Evolutionary conservation across 257 asterid species (phyloP).

Genomic region (Nicotiana undulata): DNA sequence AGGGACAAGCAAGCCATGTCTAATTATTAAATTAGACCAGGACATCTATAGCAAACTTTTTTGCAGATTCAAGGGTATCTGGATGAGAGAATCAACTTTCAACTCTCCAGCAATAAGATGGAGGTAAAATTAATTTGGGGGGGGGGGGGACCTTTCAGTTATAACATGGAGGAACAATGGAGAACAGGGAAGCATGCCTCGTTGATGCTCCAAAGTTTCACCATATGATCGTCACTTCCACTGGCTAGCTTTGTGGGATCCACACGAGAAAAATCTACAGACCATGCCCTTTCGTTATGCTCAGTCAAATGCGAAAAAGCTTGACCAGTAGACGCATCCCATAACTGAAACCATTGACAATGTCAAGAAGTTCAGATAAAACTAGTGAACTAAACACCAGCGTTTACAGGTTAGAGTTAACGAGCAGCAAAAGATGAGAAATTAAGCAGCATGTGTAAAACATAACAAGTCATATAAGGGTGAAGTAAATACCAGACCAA

Average conservation of each 20-base stretch:
- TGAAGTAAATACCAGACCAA: not conserved
- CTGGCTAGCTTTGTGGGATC: slow-evolving; percentile 82
- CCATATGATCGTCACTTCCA: slow-evolving; percentile 89
- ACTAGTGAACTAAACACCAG: not conserved
- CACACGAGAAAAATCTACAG: slow-evolving; percentile 77
- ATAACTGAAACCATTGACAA: slow-evolving; percentile 53
- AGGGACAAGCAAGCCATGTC: not conserved
- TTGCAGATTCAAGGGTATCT: not conserved
- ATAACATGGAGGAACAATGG: not conserved
- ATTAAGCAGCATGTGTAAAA: not conserved
- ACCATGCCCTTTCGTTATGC: slow-evolving; percentile 92
- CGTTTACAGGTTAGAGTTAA: not conserved
- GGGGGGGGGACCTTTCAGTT: not conserved
- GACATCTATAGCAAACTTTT: not conserved
- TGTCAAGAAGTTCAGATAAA: slow-evolving; percentile 8
- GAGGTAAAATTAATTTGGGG: not conserved
- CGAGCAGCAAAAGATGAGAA: not conserved
- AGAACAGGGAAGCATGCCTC: slow-evolving; percentile 41
- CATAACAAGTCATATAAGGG: not conserved
- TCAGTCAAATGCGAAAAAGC: slow-evolving; percentile 47
- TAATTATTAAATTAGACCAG: not conserved
- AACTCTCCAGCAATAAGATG: not conserved
- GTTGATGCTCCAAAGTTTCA: slow-evolving; percentile 87
- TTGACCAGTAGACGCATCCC: slow-evolving; percentile 94
- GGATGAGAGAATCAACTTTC: not conserved